Evolutionary conservation across 2,329 filamentous ascomycete genomes (phyloP).

Genomic region (Fusarium newnesense): DNA sequence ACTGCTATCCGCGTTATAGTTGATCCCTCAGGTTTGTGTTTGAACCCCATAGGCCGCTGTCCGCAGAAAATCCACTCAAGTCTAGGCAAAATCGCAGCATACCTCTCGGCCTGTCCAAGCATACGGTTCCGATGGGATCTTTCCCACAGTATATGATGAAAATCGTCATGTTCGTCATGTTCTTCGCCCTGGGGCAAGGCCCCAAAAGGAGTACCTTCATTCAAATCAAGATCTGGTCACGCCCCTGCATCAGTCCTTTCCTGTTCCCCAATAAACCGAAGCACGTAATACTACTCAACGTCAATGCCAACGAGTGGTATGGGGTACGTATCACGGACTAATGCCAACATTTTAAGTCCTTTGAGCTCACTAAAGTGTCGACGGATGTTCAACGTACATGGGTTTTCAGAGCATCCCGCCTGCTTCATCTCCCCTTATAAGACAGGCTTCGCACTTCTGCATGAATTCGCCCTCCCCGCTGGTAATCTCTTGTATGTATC

Average conservation of each 20-base stretch:
- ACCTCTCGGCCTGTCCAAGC: constrained; percentile 18
- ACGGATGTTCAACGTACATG: background rate
- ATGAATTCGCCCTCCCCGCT: too few relatives aligned
- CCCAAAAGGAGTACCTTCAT: background rate
- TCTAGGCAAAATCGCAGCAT: constrained; percentile 13
- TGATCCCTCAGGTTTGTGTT: background rate
- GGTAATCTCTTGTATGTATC: too few relatives aligned
- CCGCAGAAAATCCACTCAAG: constrained; percentile 27
- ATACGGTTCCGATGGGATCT: constrained; percentile 29
- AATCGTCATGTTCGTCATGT: background rate
- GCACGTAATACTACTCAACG: constrained; percentile 1
- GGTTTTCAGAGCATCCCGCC: too few relatives aligned
- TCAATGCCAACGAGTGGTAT: background rate
- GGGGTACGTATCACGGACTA: constrained; percentile 18
- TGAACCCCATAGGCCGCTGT: constrained; percentile 7
- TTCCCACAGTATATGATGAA: background rate
- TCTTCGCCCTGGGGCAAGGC: background rate
- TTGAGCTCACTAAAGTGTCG: background rate
- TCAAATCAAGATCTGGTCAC: background rate
- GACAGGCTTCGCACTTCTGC: too few relatives aligned
- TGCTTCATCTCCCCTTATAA: too few relatives aligned
- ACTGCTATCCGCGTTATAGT: background rate
- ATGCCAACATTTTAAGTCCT: constrained; percentile 7
- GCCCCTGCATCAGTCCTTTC: background rate
- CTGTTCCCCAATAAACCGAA: background rate